Evolutionary conservation across 495 filamentous ascomycete genomes (phyloP).

Genomic region (Tuber magnatum): DNA sequence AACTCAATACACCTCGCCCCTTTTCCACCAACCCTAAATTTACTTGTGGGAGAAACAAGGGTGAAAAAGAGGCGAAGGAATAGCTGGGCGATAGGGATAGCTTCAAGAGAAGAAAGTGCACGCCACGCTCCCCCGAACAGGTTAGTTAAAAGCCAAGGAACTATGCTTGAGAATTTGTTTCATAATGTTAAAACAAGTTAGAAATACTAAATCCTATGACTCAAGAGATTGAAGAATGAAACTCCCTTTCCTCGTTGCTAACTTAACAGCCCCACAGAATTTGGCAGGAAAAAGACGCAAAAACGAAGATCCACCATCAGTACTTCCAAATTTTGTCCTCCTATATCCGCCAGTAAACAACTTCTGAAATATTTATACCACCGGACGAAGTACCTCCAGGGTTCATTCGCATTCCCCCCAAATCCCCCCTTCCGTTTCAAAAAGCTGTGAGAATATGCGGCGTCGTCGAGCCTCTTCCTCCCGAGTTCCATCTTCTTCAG

Average conservation of each 20-base stretch:
- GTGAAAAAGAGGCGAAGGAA: too few relatives aligned
- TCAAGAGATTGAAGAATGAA: not conserved
- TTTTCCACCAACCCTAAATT: too few relatives aligned
- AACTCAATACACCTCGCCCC: too few relatives aligned
- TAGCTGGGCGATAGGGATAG: too few relatives aligned
- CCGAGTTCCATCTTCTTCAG: too few relatives aligned
- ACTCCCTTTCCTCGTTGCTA: not conserved
- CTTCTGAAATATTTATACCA: not conserved
- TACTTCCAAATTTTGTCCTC: not conserved
- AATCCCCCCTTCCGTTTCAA: too few relatives aligned
- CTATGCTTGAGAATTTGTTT: not conserved
- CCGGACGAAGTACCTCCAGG: not conserved
- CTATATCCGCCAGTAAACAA: too few relatives aligned
- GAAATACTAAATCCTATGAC: not conserved
- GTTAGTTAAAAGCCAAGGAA: not conserved
- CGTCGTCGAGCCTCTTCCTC: too few relatives aligned
- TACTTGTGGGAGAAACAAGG: too few relatives aligned
- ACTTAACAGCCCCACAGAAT: not conserved
- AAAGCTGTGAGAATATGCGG: too few relatives aligned
- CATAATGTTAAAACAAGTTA: not conserved
- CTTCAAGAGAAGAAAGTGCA: too few relatives aligned
- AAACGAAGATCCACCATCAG: conserved; percentile 1
- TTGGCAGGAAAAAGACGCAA: not conserved
- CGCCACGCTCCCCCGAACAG: not conserved
- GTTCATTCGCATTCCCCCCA: too few relatives aligned